These are phyloP conservation scores for Singerocomus rubriflavus DNA, from an alignment of 1,284 basidiomycete genomes.

Conservation along the genomic window DNA sequence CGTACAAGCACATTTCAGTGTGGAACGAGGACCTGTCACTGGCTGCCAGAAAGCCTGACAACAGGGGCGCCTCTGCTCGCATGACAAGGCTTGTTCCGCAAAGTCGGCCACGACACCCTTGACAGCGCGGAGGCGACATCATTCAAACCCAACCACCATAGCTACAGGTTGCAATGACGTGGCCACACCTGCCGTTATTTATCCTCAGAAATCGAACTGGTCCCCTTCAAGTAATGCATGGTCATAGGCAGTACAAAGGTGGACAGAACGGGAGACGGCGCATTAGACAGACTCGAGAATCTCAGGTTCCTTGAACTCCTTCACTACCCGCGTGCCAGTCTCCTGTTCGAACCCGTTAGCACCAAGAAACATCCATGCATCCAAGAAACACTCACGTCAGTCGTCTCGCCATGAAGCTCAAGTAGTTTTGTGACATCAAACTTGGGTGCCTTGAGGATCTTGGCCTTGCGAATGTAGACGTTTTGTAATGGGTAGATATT, in stretches of 20 bases:
- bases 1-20: no score
- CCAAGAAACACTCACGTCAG: conserved; percentile 62
- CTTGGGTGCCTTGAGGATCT: conserved; percentile 97
- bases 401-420: conserved; percentile 93
- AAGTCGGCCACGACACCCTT: no score
- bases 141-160: no score
- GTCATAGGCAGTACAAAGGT: conserved; percentile 43
- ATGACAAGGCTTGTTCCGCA: no score
- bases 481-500: conserved; percentile 98
- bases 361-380: conserved; percentile 9
- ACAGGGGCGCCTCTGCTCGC: no score
- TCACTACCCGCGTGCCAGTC: conserved; percentile 82
- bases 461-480: conserved; percentile 97
- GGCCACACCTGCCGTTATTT: no score
- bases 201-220: conserved; percentile 23
- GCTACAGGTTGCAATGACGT: no score
- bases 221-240: conserved; percentile 36
- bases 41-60: no score
- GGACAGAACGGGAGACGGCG: conserved; percentile 32
- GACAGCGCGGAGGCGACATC: no score
- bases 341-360: conserved; percentile 49
- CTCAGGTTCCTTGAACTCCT: conserved; percentile 93
- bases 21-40: no score
- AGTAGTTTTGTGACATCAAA: conserved; percentile 94
- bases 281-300: conserved; percentile 78